A percentile compares a stretch with the other conserved stretches of the same genome.
phyloP scores from a whole-genome alignment of 768 basidiomycete genomes.

The Tricholomella constricta region DNA sequence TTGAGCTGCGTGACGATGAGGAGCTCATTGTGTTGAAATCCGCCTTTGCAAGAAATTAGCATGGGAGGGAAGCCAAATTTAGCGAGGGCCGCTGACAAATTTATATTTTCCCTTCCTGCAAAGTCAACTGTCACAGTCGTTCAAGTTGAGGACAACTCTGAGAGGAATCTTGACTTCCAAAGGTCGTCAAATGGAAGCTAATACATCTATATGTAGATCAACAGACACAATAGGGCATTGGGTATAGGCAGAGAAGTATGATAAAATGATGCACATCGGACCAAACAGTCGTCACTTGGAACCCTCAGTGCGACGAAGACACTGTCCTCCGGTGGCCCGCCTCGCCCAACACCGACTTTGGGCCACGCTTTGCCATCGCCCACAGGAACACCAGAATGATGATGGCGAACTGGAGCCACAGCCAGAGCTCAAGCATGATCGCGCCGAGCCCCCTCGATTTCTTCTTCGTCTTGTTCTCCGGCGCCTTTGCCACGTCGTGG shows the following conservation, averaged over 20 bases:
- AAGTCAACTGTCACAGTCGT: not conserved
- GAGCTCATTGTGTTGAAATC: conserved; percentile 27
- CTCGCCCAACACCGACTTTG: conserved; percentile 64
- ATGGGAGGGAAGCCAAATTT: not conserved
- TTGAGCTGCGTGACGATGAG: conserved; percentile 36
- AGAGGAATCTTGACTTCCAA: too few relatives aligned
- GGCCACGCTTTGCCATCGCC: conserved; percentile 78
- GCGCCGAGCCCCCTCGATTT: conserved; percentile 29
- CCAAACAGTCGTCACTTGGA: not conserved
- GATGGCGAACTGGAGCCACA: conserved; percentile 81
- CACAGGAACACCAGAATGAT: conserved; percentile 78
- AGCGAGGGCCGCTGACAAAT: conserved; percentile 7
- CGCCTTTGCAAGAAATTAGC: not conserved
- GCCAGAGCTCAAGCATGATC: conserved; percentile 73
- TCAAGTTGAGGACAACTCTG: too few relatives aligned
- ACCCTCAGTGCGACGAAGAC: conserved; percentile 10
- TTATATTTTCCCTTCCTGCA: not conserved
- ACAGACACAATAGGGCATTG: not conserved
- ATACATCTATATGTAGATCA: not conserved
- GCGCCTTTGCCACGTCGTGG: conserved; percentile 5
- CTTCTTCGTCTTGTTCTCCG: conserved; percentile 16
- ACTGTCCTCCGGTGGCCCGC: conserved; percentile 30
- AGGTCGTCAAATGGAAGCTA: too few relatives aligned
- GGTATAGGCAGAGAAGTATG: conserved; percentile 7
- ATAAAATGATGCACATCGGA: not conserved